A percentile compares a stretch with the other conserved stretches of the same genome.
phyloP scores from a whole-genome alignment of 345 rosid genomes.

The Eucalyptus curtisii region DNA sequence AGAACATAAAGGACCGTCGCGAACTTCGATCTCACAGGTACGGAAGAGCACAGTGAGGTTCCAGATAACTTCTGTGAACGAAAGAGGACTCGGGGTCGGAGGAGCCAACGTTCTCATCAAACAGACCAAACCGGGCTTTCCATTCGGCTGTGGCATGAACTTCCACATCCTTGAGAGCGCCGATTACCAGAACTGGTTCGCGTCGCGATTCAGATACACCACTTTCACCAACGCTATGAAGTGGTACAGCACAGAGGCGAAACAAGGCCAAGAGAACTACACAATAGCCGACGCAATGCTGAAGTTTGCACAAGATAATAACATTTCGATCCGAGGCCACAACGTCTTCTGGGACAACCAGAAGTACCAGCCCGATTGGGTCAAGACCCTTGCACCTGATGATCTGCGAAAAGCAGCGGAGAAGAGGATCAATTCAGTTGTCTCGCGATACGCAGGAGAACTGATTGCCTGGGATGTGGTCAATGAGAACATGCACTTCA shows the following conservation, averaged over 20 bases:
- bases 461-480: conserved; percentile 78
- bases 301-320: conserved; percentile 21
- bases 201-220: conserved; percentile 50
- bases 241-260: conserved; percentile 64
- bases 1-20: not conserved
- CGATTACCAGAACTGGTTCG: conserved; percentile 59
- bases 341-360: conserved; percentile 70
- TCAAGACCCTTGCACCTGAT: conserved; percentile 14
- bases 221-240: conserved; percentile 86
- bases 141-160: conserved; percentile 71
- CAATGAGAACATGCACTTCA: conserved; percentile 75
- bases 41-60: conserved; percentile 51
- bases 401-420: conserved; percentile 30
- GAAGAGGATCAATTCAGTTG: conserved; percentile 43
- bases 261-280: conserved; percentile 52
- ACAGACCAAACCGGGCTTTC: conserved; percentile 35
- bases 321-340: conserved; percentile 60
- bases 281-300: conserved; percentile 58
- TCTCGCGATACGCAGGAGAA: conserved; percentile 51
- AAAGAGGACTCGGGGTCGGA: conserved; percentile 17
- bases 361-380: conserved; percentile 56
- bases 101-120: conserved; percentile 34
- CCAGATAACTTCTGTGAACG: conserved; percentile 25
- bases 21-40: conserved; percentile 14
- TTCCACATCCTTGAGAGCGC: conserved; percentile 33